A percentile compares a stretch with the other conserved stretches of the same genome.
Evolutionary conservation across 192 early-diverging fungal genomes (phyloP).

Genomic region (Backusella luteola): DNA sequence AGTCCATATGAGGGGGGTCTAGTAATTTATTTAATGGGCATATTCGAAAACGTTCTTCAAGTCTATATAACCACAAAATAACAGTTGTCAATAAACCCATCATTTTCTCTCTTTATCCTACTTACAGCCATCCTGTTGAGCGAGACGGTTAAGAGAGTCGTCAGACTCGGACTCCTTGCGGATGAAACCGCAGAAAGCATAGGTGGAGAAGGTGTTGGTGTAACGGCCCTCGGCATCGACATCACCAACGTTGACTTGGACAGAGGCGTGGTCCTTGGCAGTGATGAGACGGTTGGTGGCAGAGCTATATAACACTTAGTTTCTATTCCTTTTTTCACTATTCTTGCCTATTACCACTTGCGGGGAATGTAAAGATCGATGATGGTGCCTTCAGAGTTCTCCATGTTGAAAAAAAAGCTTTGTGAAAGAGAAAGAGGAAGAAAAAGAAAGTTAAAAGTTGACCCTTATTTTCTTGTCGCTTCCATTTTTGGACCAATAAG

Average conservation of each 20-base stretch:
- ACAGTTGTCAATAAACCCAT: no score
- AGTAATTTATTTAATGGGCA: constrained; percentile 55
- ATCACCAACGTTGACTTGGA: constrained; percentile 95
- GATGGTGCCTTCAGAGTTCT: constrained; percentile 44
- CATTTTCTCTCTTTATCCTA: background rate
- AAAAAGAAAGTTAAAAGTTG: background rate
- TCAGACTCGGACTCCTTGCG: constrained; percentile 88
- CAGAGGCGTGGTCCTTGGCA: constrained; percentile 97
- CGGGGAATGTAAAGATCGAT: constrained; percentile 93
- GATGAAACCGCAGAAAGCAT: constrained; percentile 90
- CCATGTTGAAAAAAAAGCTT: constrained; percentile 28
- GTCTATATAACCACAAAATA: constrained; percentile 26
- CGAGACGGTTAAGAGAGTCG: constrained; percentile 95
- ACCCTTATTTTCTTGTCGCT: background rate
- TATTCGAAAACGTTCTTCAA: constrained; percentile 76
- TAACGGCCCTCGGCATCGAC: constrained; percentile 82
- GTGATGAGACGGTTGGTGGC: constrained; percentile 97
- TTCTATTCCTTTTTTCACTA: background rate
- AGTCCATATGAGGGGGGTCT: background rate
- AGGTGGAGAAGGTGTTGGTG: constrained; percentile 77
- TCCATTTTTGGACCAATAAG: background rate
- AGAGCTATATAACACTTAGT: constrained; percentile 54
- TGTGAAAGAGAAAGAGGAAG: constrained; percentile 29
- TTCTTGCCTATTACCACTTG: constrained; percentile 67
- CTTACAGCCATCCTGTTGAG: constrained; percentile 68